Percentiles rank a stretch among this genome's conserved stretches.
Conservation (phyloP, 2,329 filamentous ascomycete species). For the Beauveria caledonica region DNA sequence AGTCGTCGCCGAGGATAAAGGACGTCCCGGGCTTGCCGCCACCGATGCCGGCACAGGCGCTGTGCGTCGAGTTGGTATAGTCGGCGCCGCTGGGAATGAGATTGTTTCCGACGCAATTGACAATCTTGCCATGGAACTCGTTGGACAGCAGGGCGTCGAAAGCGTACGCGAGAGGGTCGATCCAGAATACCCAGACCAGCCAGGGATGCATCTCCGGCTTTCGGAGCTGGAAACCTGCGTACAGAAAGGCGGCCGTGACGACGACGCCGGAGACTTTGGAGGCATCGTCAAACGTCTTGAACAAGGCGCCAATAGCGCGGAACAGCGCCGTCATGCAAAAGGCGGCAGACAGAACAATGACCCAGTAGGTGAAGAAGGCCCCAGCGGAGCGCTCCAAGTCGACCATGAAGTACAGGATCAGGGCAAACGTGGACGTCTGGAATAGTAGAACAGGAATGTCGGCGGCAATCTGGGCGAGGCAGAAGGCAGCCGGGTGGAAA, state of each 20-base stretch:
- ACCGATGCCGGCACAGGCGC: conserved; percentile 50
- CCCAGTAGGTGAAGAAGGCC: conserved; percentile 60
- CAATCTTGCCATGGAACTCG: conserved; percentile 54
- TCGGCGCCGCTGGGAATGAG: conserved; percentile 42
- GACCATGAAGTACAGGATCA: conserved; percentile 60
- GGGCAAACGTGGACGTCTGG: conserved; percentile 48
- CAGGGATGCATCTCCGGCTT: conserved; percentile 55
- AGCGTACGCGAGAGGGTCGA: conserved; percentile 60
- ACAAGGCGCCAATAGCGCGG: conserved; percentile 46
- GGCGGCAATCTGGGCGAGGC: conserved; percentile 47
- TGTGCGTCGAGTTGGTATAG: conserved; percentile 34
- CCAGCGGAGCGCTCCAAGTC: conserved; percentile 60
- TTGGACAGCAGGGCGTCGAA: conserved; percentile 64
- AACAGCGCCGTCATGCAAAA: conserved; percentile 54
- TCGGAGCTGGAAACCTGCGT: conserved; percentile 56
- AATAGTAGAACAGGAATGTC: conserved; percentile 49
- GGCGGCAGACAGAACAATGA: conserved; percentile 40
- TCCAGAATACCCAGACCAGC: conserved; percentile 57
- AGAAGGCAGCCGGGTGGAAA: conserved; percentile 50
- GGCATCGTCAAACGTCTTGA: conserved; percentile 48
- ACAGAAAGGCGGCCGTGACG: conserved; percentile 47
- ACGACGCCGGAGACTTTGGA: conserved; percentile 46
- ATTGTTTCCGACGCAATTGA: conserved; percentile 41
- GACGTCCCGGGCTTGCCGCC: conserved; percentile 43
- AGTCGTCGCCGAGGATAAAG: conserved; percentile 48